These are phyloP conservation scores for Boletus patriciae DNA, from an alignment of 768 basidiomycete genomes.

Conservation along the genomic window DNA sequence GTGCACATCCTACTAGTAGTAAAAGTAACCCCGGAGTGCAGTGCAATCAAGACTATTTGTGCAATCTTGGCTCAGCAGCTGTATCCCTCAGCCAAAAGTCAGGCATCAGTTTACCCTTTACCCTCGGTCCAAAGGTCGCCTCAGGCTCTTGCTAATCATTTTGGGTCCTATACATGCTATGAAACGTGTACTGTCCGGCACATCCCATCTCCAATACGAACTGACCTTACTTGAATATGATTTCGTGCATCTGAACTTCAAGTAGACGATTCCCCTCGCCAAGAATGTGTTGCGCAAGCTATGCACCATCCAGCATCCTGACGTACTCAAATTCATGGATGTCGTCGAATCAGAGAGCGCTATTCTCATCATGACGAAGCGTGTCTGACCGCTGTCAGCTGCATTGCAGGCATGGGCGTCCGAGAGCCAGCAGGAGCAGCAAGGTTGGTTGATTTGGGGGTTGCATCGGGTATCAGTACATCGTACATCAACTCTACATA, in stretches of 20 bases:
- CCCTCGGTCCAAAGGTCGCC: constrained; percentile 70
- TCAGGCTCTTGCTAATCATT: constrained; percentile 71
- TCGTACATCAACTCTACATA: constrained; percentile 8
- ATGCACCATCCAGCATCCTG: constrained; percentile 90
- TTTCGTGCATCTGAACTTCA: constrained; percentile 59
- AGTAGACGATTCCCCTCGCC: constrained; percentile 69
- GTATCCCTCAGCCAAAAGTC: constrained; percentile 94
- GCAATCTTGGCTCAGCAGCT: constrained; percentile 80
- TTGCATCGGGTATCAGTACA: constrained; percentile 76
- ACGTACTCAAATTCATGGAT: constrained; percentile 94
- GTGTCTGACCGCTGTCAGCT: constrained; percentile 70
- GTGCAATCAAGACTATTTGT: constrained; percentile 83
- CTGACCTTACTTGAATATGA: constrained; percentile 70
- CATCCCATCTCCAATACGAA: constrained; percentile 3
- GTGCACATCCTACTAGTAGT: no score
- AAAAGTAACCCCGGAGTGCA: no score
- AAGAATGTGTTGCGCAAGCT: constrained; percentile 89
- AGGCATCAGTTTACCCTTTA: constrained; percentile 86
- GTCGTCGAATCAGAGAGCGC: constrained; percentile 84
- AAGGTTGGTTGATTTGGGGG: constrained; percentile 89
- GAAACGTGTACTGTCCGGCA: constrained; percentile 64
- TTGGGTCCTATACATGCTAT: constrained; percentile 84
- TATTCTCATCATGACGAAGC: constrained; percentile 93
- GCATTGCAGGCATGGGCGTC: constrained; percentile 62
- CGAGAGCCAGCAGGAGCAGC: constrained; percentile 61